phyloP scores from a whole-genome alignment of 305 asterid species.

The Lippia alba region DNA sequence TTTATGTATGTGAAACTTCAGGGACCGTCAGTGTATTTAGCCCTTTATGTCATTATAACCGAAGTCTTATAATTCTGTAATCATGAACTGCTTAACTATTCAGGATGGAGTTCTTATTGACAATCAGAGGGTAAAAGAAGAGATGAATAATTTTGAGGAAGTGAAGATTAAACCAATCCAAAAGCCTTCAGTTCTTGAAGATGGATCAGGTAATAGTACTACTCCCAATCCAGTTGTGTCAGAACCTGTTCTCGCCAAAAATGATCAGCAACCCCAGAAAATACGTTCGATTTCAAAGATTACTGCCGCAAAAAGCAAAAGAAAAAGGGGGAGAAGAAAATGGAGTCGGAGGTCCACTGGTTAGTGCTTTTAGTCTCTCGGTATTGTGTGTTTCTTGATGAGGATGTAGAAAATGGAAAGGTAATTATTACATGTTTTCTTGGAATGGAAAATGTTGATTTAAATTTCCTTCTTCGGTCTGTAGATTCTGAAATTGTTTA shows the following conservation, averaged over 20 bases:
- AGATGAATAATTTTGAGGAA: constrained; percentile 44
- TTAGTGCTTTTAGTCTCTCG: constrained; percentile 30
- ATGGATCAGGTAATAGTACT: constrained; percentile 29
- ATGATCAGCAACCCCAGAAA: constrained; percentile 50
- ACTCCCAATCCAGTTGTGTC: constrained; percentile 33
- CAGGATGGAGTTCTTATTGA: constrained; percentile 62
- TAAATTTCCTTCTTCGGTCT: constrained; percentile 20
- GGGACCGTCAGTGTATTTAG: too few relatives aligned
- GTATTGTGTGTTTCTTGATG: constrained; percentile 5
- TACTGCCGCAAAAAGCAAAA: constrained; percentile 55
- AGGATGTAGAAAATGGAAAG: constrained; percentile 21
- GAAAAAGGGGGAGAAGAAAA: constrained; percentile 53
- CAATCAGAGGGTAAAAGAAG: constrained; percentile 50
- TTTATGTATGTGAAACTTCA: too few relatives aligned
- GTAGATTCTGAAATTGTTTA: constrained; percentile 36
- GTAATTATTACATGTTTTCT: constrained; percentile 22
- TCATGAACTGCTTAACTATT: constrained; percentile 25
- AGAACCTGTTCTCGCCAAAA: constrained; percentile 38
- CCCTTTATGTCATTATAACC: too few relatives aligned
- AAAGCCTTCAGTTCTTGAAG: constrained; percentile 39
- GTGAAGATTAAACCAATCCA: constrained; percentile 41
- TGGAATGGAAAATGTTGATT: constrained; percentile 20
- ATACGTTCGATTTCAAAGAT: constrained; percentile 52
- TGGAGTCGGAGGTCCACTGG: constrained; percentile 41
- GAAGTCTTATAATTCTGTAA: background rate